These are phyloP conservation scores for Ceratopteris richardii DNA, from an alignment of 75 land plant species.

Conservation along the genomic window DNA sequence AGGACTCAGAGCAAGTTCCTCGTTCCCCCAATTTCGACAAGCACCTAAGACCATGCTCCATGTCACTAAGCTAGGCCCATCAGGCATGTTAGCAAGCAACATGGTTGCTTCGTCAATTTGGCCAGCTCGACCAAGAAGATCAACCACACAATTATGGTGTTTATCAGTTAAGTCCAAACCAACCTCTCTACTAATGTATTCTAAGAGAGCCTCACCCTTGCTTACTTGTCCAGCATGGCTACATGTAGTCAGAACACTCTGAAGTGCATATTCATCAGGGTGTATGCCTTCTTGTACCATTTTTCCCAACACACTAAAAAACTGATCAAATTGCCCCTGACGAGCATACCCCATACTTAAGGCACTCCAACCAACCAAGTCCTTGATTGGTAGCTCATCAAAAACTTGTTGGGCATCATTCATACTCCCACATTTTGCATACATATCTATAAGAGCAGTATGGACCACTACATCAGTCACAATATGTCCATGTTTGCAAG, in stretches of 20 bases:
- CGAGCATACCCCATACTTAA: slow-evolving; percentile 45
- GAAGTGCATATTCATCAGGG: slow-evolving; percentile 22
- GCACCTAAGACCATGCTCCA: slow-evolving; percentile 4
- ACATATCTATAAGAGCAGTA: slow-evolving; percentile 46
- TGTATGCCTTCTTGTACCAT: slow-evolving; percentile 36
- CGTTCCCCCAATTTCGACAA: background rate
- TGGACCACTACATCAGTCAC: slow-evolving; percentile 14
- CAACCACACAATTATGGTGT: slow-evolving; percentile 6
- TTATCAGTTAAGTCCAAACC: too few species aligned
- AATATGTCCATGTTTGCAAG: background rate
- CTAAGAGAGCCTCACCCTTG: background rate
- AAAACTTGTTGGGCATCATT: slow-evolving; percentile 44
- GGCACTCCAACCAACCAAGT: slow-evolving; percentile 47
- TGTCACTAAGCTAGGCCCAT: background rate
- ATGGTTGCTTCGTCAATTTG: slow-evolving; percentile 2
- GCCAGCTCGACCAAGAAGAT: slow-evolving; percentile 11
- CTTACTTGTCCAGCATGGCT: slow-evolving; percentile 15
- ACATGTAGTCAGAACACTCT: slow-evolving; percentile 46
- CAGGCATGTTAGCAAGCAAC: slow-evolving; percentile 1
- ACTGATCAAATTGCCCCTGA: slow-evolving; percentile 25
- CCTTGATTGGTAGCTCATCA: slow-evolving; percentile 26
- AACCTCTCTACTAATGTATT: too few species aligned
- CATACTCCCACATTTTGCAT: slow-evolving; percentile 44
- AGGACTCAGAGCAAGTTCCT: too few species aligned
- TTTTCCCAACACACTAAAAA: slow-evolving; percentile 29